Evolutionary conservation across 805 yeast genomes (phyloP).

Genomic region (Millerago galiae): DNA sequence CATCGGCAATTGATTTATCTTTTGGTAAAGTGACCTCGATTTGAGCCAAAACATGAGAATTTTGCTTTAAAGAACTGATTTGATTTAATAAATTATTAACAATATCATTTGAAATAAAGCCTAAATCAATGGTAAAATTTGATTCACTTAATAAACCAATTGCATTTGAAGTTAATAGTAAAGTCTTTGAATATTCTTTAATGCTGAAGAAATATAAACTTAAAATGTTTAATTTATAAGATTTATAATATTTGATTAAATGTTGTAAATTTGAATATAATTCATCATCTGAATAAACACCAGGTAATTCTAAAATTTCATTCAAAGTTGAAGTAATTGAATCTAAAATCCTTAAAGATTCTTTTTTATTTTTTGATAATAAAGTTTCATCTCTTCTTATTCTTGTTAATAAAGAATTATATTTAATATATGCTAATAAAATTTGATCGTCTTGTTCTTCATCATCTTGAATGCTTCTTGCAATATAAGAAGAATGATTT

Average conservation of each 20-base stretch:
- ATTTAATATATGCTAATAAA: slow-evolving; percentile 67
- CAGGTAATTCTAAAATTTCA: slow-evolving; percentile 76
- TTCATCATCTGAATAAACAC: slow-evolving; percentile 82
- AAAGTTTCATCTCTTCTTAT: slow-evolving; percentile 57
- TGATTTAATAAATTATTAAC: slow-evolving; percentile 21
- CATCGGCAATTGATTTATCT: slow-evolving; percentile 23
- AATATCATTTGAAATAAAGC: slow-evolving; percentile 32
- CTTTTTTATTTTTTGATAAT: slow-evolving; percentile 25
- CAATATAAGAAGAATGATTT: slow-evolving; percentile 49
- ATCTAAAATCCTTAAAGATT: slow-evolving; percentile 30
- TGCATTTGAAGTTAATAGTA: slow-evolving; percentile 36
- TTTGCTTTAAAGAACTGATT: slow-evolving; percentile 17
- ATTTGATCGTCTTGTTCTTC: slow-evolving; percentile 69
- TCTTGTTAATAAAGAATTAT: slow-evolving; percentile 56
- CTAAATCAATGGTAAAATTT: slow-evolving; percentile 9
- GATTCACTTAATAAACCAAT: slow-evolving; percentile 14
- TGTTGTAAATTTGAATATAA: slow-evolving; percentile 47
- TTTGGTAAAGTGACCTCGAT: slow-evolving; percentile 28
- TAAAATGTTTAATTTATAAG: slow-evolving; percentile 36
- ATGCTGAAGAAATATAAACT: slow-evolving; percentile 38
- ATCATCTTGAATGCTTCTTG: slow-evolving; percentile 40
- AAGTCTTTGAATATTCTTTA: slow-evolving; percentile 39
- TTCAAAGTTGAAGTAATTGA: slow-evolving; percentile 44
- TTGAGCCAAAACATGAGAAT: slow-evolving; percentile 43
- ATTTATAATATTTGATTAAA: slow-evolving; percentile 42